These are phyloP conservation scores for Phlebopus sp. DNA, from an alignment of 1,284 basidiomycete species.

Conservation along the genomic window DNA sequence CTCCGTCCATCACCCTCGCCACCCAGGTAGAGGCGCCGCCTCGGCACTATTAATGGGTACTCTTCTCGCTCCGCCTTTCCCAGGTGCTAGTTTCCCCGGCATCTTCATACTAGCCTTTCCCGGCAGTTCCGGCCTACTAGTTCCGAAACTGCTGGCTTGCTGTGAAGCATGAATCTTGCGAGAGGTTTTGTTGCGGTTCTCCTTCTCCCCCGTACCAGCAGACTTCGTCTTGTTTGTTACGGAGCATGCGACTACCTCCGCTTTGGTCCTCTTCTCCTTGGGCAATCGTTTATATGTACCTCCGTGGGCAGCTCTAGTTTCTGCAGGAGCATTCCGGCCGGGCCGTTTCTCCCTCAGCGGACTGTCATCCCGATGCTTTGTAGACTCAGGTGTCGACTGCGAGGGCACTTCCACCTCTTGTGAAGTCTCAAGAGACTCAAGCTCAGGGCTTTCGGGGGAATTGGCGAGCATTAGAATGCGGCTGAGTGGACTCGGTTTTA, in stretches of 20 bases:
- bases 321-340: constrained; percentile 22
- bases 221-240: constrained; percentile 21
- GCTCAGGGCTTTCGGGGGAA: constrained; percentile 50
- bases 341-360: constrained; percentile 46
- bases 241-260: constrained; percentile 14
- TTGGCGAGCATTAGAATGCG: constrained; percentile 67
- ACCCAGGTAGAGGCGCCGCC: constrained; percentile 43
- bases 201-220: constrained; percentile 31
- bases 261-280: constrained; percentile 45
- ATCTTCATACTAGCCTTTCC: constrained; percentile 19
- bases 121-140: constrained; percentile 15
- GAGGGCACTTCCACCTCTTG: constrained; percentile 7
- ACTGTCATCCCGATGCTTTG: constrained; percentile 25
- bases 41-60: constrained; percentile 58
- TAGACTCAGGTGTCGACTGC: constrained; percentile 1
- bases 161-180: constrained; percentile 20
- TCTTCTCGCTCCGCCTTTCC: constrained; percentile 48
- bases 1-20: constrained; percentile 28
- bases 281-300: constrained; percentile 26
- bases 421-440: constrained; percentile 1
- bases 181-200: constrained; percentile 29
- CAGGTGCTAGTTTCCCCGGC: constrained; percentile 26
- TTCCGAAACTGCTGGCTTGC: constrained; percentile 14
- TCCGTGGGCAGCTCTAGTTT: constrained; percentile 20
- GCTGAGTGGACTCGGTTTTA: constrained; percentile 71